These are phyloP conservation scores for Hyaloscypha hepaticicola DNA, from an alignment of 495 filamentous ascomycete species.

Conservation along the genomic window DNA sequence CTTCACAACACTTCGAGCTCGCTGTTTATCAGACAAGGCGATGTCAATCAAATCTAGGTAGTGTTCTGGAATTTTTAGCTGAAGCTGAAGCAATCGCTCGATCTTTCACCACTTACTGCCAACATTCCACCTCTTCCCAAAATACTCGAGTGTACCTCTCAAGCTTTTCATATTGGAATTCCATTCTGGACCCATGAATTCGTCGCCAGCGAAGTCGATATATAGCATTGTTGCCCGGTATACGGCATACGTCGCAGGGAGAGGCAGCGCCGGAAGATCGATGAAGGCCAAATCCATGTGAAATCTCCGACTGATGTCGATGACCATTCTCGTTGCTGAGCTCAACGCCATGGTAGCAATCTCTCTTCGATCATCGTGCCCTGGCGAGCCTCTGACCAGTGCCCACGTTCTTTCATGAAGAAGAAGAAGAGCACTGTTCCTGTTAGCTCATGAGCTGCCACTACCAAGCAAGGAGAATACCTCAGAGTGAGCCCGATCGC, in stretches of 20 bases:
- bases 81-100: too few species aligned
- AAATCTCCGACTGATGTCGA: slow-evolving; percentile 19
- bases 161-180: slow-evolving; percentile 14
- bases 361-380: slow-evolving; percentile 4
- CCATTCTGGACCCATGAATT: slow-evolving; percentile 17
- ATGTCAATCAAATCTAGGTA: slow-evolving; percentile 17
- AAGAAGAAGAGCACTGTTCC: slow-evolving; percentile 12
- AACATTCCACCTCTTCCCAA: slow-evolving; percentile 22
- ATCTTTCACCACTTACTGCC: slow-evolving; percentile 13
- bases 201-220: slow-evolving; percentile 23
- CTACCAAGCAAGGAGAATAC: neutral
- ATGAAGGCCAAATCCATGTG: slow-evolving; percentile 24
- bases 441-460: neutral
- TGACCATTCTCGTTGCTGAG: slow-evolving; percentile 24
- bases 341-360: slow-evolving; percentile 18
- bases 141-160: slow-evolving; percentile 16
- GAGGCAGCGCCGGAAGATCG: slow-evolving; percentile 18
- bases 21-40: slow-evolving; percentile 1
- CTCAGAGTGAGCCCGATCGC: slow-evolving; percentile 26
- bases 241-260: slow-evolving; percentile 19
- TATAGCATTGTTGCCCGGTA: slow-evolving; percentile 22
- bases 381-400: neutral
- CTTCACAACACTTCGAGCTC: neutral
- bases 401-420: slow-evolving; percentile 18
- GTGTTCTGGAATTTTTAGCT: slow-evolving; percentile 7